phyloP scores from a whole-genome alignment of 2,329 filamentous ascomycete species.

The Leptodontidium sp. region DNA sequence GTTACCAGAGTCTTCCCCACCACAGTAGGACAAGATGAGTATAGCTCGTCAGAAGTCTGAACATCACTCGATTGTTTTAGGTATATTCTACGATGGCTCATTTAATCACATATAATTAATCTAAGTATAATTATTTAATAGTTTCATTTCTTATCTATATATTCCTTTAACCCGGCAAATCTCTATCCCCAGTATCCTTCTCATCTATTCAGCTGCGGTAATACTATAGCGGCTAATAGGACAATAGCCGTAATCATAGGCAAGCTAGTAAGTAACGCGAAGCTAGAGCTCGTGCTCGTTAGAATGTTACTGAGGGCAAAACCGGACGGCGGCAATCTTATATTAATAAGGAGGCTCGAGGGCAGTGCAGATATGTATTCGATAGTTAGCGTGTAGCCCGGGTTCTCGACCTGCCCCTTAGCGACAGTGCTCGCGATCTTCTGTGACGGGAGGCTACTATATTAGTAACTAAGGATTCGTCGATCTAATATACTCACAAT shows the following conservation, averaged over 20 bases:
- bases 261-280: slow-evolving; percentile 18
- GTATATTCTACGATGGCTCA: slow-evolving; percentile 5
- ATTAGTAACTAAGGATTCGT: slow-evolving; percentile 17
- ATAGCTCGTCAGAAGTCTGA: too few species aligned
- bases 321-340: too few species aligned
- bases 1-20: too few species aligned
- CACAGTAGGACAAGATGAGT: too few species aligned
- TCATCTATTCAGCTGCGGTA: slow-evolving; percentile 24
- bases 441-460: not conserved
- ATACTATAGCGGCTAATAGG: slow-evolving; percentile 20
- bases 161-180: too few species aligned
- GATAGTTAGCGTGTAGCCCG: slow-evolving; percentile 24
- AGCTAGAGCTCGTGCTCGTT: slow-evolving; percentile 21
- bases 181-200: not conserved
- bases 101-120: slow-evolving; percentile 7
- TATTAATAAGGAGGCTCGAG: too few species aligned
- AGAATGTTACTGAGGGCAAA: not conserved
- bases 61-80: too few species aligned
- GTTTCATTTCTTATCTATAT: slow-evolving; percentile 11
- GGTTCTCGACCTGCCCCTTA: slow-evolving; percentile 10
- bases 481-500: slow-evolving; percentile 4
- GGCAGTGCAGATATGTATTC: slow-evolving; percentile 12
- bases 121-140: not conserved
- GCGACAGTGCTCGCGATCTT: too few species aligned
- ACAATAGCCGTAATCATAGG: slow-evolving; percentile 17